Evolutionary conservation across 345 rosid species (phyloP).

Genomic region (Cardamine resedifolia): DNA sequence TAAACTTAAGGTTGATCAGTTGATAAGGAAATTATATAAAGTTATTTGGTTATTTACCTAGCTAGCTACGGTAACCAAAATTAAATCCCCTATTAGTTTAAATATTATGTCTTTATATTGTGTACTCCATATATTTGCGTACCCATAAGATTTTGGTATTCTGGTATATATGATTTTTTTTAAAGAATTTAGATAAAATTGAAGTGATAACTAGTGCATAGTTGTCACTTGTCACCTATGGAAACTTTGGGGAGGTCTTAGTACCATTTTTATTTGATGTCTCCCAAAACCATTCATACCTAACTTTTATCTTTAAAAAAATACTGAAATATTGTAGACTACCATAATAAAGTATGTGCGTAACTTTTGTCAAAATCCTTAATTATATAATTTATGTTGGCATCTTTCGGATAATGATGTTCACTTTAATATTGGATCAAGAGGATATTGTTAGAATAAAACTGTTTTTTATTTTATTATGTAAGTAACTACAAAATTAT

Average conservation of each 20-base stretch:
- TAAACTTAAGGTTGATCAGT: slow-evolving; percentile 15
- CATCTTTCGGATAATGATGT: too few species aligned
- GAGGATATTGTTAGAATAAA: background rate
- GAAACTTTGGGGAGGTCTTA: background rate
- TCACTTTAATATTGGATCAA: background rate
- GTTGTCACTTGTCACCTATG: background rate
- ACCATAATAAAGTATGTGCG: too few species aligned
- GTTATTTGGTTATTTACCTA: slow-evolving; percentile 3
- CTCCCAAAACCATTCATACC: background rate
- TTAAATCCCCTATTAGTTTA: background rate
- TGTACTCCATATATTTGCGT: background rate
- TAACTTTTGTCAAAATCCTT: background rate
- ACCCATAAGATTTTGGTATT: background rate
- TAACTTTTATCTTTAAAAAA: background rate
- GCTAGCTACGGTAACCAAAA: background rate
- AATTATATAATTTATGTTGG: too few species aligned
- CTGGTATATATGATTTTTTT: too few species aligned
- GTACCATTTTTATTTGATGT: background rate
- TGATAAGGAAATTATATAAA: background rate
- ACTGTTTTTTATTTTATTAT: background rate
- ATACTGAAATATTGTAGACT: too few species aligned
- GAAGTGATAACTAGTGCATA: background rate
- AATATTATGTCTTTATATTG: background rate
- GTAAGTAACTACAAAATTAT: too few species aligned
- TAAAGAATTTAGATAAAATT: background rate